Conservation (phyloP, 75 land plant species). For the Sequoia sempervirens region DNA sequence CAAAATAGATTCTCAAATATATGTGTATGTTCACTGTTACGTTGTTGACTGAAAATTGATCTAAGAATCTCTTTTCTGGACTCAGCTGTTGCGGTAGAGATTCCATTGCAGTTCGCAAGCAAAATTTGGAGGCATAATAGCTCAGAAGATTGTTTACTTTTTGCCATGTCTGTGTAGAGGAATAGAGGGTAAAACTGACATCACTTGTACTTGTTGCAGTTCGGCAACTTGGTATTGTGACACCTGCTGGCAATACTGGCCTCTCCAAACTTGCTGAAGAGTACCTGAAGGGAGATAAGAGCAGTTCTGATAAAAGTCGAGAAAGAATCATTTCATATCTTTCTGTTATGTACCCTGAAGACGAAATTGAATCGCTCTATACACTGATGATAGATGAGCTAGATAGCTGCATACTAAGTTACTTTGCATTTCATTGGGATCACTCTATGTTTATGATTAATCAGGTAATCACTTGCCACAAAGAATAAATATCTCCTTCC, state of each 20-base stretch:
- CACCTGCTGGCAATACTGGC: slow-evolving; percentile 31
- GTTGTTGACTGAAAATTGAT: not conserved
- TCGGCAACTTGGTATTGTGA: slow-evolving; percentile 59
- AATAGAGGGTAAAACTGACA: not conserved
- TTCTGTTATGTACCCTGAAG: slow-evolving; percentile 9
- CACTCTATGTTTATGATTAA: slow-evolving; percentile 45
- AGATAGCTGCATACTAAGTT: slow-evolving; percentile 66
- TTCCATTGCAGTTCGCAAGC: not conserved
- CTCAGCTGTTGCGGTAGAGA: not conserved
- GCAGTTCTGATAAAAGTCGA: slow-evolving; percentile 20
- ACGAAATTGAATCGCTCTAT: slow-evolving; percentile 30
- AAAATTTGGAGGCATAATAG: not conserved
- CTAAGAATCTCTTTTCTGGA: not conserved
- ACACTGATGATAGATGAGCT: slow-evolving; percentile 55
- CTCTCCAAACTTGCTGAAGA: slow-evolving; percentile 48
- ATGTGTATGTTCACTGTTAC: not conserved
- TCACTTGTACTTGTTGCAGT: slow-evolving; percentile 27
- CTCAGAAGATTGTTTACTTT: not conserved
- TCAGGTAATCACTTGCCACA: slow-evolving; percentile 32
- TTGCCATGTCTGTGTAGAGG: not conserved
- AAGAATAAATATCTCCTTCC: not conserved
- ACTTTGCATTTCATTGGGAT: slow-evolving; percentile 79
- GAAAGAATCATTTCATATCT: slow-evolving; percentile 41
- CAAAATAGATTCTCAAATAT: not conserved
- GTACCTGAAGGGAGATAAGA: slow-evolving; percentile 51